phyloP scores from a whole-genome alignment of 352 stramenopile genomes.

The Phytophthora boehmeriae region DNA sequence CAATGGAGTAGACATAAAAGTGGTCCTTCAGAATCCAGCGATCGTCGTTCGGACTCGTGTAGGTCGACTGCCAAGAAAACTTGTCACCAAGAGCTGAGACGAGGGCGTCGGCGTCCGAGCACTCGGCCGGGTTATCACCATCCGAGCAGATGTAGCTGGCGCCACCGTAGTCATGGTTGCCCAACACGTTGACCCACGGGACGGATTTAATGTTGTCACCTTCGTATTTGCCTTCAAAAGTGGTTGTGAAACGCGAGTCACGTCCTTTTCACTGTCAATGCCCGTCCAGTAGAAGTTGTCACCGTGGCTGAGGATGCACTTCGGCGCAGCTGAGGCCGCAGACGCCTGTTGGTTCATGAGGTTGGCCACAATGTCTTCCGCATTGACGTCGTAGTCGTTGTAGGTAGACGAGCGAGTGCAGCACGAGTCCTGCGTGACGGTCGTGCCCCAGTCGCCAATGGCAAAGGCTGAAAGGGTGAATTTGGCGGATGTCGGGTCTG shows the following conservation, averaged over 20 bases:
- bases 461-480: slow-evolving; percentile 67
- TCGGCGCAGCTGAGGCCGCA: slow-evolving; percentile 42
- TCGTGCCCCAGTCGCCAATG: slow-evolving; percentile 80
- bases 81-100: slow-evolving; percentile 39
- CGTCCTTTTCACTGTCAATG: slow-evolving; percentile 50
- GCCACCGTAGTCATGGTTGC: slow-evolving; percentile 77
- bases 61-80: slow-evolving; percentile 51
- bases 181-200: slow-evolving; percentile 68
- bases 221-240: slow-evolving; percentile 65
- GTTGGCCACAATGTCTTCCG: slow-evolving; percentile 60
- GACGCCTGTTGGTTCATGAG: slow-evolving; percentile 66
- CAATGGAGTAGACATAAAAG: slow-evolving; percentile 58
- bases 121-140: slow-evolving; percentile 35
- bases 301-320: slow-evolving; percentile 67
- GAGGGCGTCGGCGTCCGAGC: slow-evolving; percentile 27
- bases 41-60: slow-evolving; percentile 60
- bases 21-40: slow-evolving; percentile 62
- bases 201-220: slow-evolving; percentile 51
- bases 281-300: slow-evolving; percentile 79
- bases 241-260: slow-evolving; percentile 54
- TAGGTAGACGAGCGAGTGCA: slow-evolving; percentile 65
- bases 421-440: slow-evolving; percentile 65
- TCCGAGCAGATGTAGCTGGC: slow-evolving; percentile 61
- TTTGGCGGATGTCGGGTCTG: slow-evolving; percentile 51
- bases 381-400: slow-evolving; percentile 70